Percentiles rank a stretch among this genome's conserved stretches.
Conservation (phyloP, 371 early-diverging fungal genomes). For the Mucor mucedo region DNA sequence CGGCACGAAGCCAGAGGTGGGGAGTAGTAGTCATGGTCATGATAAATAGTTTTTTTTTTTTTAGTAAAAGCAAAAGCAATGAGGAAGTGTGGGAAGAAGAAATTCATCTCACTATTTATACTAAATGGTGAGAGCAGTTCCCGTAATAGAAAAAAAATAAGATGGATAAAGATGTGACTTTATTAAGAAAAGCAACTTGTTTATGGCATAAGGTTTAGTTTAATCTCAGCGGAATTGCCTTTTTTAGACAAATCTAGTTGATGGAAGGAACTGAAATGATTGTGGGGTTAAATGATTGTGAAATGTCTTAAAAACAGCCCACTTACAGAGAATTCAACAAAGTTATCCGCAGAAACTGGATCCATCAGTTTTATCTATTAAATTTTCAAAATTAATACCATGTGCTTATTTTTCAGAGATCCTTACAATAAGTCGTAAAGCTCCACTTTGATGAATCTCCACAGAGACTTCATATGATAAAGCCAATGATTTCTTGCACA, state of each 20-base stretch:
- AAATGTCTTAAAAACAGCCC: too few species aligned
- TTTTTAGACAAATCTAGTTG: slow-evolving; percentile 26
- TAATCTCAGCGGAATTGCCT: slow-evolving; percentile 31
- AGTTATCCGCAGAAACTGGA: background rate
- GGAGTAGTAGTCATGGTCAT: slow-evolving; percentile 25
- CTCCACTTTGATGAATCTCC: slow-evolving; percentile 36
- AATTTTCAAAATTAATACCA: background rate
- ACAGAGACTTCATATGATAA: slow-evolving; percentile 42
- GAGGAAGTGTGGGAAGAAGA: slow-evolving; percentile 4
- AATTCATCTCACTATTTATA: slow-evolving; percentile 17
- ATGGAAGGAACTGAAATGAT: slow-evolving; percentile 23
- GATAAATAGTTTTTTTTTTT: background rate
- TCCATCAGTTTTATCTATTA: background rate
- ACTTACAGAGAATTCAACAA: background rate
- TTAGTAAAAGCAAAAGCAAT: slow-evolving; percentile 1
- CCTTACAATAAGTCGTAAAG: slow-evolving; percentile 40
- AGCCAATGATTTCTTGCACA: slow-evolving; percentile 41
- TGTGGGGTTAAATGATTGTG: background rate
- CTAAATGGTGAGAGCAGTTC: background rate
- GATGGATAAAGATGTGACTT: slow-evolving; percentile 33
- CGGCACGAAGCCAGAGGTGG: slow-evolving; percentile 96
- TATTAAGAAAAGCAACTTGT: background rate
- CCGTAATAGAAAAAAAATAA: slow-evolving; percentile 4
- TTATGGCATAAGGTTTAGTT: background rate
- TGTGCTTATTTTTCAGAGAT: background rate